Conservation (phyloP, 805 yeast genomes). For the Komagataella kurtzmanii region DNA sequence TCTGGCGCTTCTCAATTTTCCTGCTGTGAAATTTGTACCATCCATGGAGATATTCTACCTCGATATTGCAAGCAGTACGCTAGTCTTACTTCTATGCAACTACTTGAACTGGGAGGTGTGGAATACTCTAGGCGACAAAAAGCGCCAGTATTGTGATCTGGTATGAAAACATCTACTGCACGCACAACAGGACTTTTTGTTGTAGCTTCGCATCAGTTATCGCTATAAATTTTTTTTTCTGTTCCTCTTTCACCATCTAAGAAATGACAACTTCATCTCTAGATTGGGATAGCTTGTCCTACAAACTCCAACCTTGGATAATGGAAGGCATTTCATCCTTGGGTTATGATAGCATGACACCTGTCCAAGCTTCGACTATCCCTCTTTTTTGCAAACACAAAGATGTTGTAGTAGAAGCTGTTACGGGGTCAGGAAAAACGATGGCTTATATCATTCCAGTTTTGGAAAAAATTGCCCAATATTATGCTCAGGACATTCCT, state of each 20-base stretch:
- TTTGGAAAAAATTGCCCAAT: slow-evolving; percentile 49
- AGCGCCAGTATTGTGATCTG: background rate
- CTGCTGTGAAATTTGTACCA: background rate
- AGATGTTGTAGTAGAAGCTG: slow-evolving; percentile 86
- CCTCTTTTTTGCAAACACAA: slow-evolving; percentile 84
- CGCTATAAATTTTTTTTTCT: background rate
- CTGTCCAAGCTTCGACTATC: slow-evolving; percentile 84
- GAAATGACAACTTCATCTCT: slow-evolving; percentile 25
- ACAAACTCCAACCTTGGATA: slow-evolving; percentile 72
- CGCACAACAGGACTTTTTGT: background rate
- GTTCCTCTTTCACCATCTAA: background rate
- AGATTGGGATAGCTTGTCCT: slow-evolving; percentile 50
- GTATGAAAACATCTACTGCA: background rate
- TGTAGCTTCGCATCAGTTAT: background rate
- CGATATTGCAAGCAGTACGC: background rate
- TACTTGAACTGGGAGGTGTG: background rate
- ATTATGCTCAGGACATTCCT: slow-evolving; percentile 22
- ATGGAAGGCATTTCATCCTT: slow-evolving; percentile 70
- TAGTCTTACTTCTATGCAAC: background rate
- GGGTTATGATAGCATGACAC: slow-evolving; percentile 78
- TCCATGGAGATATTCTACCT: background rate
- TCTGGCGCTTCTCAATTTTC: background rate
- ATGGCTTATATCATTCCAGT: slow-evolving; percentile 85
- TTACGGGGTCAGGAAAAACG: slow-evolving; percentile 94
- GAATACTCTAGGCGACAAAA: background rate